phyloP scores from a whole-genome alignment of 2,329 filamentous ascomycete genomes.

The Stylonectria norvegica region DNA sequence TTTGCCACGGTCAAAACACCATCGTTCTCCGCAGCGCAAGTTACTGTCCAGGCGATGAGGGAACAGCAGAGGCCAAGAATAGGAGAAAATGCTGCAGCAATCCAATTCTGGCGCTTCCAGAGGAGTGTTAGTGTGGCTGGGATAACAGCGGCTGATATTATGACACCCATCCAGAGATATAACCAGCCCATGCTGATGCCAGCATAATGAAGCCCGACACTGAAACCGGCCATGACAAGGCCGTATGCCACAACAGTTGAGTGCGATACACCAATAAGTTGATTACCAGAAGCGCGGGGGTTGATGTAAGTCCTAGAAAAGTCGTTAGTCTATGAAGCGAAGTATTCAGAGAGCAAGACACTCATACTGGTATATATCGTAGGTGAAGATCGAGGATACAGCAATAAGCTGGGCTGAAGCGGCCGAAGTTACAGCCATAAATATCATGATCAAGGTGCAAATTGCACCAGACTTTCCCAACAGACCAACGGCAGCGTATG shows the following conservation, averaged over 20 bases:
- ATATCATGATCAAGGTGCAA: conserved; percentile 24
- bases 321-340: neutral
- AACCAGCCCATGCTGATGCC: conserved; percentile 85
- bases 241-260: conserved; percentile 68
- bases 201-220: conserved; percentile 69
- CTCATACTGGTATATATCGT: conserved; percentile 62
- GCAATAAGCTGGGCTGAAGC: conserved; percentile 73
- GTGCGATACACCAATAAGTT: conserved; percentile 78
- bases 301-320: conserved; percentile 50
- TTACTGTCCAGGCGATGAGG: conserved; percentile 73
- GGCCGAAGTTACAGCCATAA: conserved; percentile 22
- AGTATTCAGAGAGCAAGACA: too few species aligned
- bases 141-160: conserved; percentile 81
- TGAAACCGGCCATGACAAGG: conserved; percentile 72
- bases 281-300: conserved; percentile 68
- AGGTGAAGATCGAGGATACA: conserved; percentile 79
- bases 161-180: conserved; percentile 87
- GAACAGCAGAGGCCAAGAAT: conserved; percentile 64
- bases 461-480: conserved; percentile 46
- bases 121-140: conserved; percentile 77
- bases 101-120: conserved; percentile 75
- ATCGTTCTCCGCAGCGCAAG: conserved; percentile 61
- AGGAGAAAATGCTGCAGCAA: conserved; percentile 65
- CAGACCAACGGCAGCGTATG: conserved; percentile 78
- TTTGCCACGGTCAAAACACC: conserved; percentile 67